A percentile compares a stretch with the other conserved stretches of the same genome.
phyloP scores from a whole-genome alignment of 768 basidiomycete species.

The Leccinum longicurvipes region DNA sequence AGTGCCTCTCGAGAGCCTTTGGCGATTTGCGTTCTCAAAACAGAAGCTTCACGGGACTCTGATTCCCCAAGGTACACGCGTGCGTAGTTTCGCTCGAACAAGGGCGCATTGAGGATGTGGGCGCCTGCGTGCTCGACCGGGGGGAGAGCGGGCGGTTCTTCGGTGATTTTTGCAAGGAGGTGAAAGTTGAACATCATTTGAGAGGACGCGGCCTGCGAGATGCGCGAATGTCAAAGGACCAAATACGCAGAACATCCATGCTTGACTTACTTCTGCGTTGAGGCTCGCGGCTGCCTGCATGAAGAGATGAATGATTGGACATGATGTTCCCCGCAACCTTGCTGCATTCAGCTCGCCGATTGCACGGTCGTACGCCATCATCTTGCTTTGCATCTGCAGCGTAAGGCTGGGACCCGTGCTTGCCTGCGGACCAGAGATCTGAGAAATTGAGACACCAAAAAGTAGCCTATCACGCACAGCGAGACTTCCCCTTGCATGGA shows the following conservation, averaged over 20 bases:
- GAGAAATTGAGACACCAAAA: not conserved
- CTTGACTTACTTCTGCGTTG: slow-evolving; percentile 47
- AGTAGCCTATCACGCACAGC: slow-evolving; percentile 38
- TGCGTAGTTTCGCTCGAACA: slow-evolving; percentile 82
- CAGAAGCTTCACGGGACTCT: slow-evolving; percentile 62
- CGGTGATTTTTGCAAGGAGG: slow-evolving; percentile 71
- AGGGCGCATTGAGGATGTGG: slow-evolving; percentile 75
- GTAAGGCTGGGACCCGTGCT: slow-evolving; percentile 54
- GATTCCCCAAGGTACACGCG: slow-evolving; percentile 65
- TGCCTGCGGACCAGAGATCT: slow-evolving; percentile 27
- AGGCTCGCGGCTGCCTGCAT: slow-evolving; percentile 63
- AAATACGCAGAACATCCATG: not conserved
- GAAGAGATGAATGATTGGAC: slow-evolving; percentile 70
- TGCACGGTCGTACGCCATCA: slow-evolving; percentile 93
- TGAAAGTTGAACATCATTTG: slow-evolving; percentile 72
- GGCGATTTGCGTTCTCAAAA: slow-evolving; percentile 70
- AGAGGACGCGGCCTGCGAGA: slow-evolving; percentile 42
- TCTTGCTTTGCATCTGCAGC: slow-evolving; percentile 85
- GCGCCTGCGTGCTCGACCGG: slow-evolving; percentile 77
- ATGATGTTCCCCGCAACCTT: slow-evolving; percentile 67
- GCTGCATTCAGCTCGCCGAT: slow-evolving; percentile 75
- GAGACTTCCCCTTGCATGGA: slow-evolving; percentile 54
- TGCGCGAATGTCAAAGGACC: slow-evolving; percentile 4
- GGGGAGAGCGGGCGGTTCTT: slow-evolving; percentile 71
- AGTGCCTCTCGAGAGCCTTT: slow-evolving; percentile 75